Percentiles rank a stretch among this genome's conserved stretches.
These are phyloP conservation scores for Ambrosiella xylebori DNA, from an alignment of 2,329 filamentous ascomycete genomes.

Conservation along the genomic window DNA sequence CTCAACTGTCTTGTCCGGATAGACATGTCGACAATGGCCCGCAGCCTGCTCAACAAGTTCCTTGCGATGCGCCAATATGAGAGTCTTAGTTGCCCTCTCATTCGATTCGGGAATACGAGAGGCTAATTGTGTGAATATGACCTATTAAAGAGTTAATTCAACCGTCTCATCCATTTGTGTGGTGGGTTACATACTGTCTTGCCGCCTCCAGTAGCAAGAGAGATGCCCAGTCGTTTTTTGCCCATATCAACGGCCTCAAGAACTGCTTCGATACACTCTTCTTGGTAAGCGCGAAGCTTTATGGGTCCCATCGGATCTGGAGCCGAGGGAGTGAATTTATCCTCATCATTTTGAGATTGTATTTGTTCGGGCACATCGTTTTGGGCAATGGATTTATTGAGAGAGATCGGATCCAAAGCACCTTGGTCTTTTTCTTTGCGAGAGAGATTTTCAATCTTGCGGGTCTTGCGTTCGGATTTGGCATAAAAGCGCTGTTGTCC, in stretches of 20 bases:
- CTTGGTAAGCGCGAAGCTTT: constrained; percentile 63
- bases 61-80: constrained; percentile 81
- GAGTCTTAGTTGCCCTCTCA: constrained; percentile 50
- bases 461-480: no score
- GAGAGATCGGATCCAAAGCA: no score
- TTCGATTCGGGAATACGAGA: constrained; percentile 47
- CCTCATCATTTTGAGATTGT: not conserved
- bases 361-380: not conserved
- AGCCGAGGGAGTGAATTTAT: not conserved
- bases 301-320: not conserved
- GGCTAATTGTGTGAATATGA: constrained; percentile 94
- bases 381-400: not conserved
- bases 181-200: constrained; percentile 49
- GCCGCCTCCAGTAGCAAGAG: constrained; percentile 71
- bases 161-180: constrained; percentile 9
- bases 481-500: no score
- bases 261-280: constrained; percentile 78
- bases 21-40: constrained; percentile 61
- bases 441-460: no score
- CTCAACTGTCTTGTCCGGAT: constrained; percentile 66
- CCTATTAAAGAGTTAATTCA: constrained; percentile 27
- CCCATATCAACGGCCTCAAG: constrained; percentile 50
- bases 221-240: constrained; percentile 66
- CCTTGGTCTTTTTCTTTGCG: no score
- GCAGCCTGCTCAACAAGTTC: constrained; percentile 93